Percentiles rank a stretch among this genome's conserved stretches.
These are phyloP conservation scores for Thraustotheca clavata DNA, from an alignment of 352 stramenopile genomes.

Conservation along the genomic window DNA sequence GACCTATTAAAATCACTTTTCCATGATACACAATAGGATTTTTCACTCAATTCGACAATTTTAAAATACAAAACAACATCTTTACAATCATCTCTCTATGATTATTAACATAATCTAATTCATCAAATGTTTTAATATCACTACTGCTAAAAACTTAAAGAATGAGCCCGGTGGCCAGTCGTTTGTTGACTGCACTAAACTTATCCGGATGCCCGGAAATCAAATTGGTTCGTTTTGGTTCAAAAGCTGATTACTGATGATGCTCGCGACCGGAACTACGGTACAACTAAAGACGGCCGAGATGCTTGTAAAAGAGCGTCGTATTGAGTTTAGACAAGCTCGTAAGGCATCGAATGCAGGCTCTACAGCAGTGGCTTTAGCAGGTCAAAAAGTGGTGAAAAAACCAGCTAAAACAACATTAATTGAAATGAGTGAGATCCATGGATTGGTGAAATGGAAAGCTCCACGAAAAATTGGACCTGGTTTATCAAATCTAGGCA, in stretches of 20 bases:
- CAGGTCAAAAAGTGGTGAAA: not conserved
- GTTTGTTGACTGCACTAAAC: no score
- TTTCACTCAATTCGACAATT: no score
- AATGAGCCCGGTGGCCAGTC: no score
- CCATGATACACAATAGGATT: no score
- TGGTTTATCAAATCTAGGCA: slow-evolving; percentile 86
- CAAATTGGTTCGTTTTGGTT: no score
- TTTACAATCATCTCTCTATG: no score
- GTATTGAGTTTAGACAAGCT: slow-evolving; percentile 71
- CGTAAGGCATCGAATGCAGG: slow-evolving; percentile 43
- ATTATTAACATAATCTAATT: no score
- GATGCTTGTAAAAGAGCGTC: slow-evolving; percentile 67
- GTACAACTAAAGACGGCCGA: slow-evolving; percentile 52
- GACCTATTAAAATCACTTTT: no score
- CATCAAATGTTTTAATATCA: no score
- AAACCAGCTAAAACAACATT: slow-evolving; percentile 31
- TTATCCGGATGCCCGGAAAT: no score
- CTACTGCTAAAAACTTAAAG: no score
- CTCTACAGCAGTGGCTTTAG: slow-evolving; percentile 26
- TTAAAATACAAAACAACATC: no score
- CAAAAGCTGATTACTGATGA: slow-evolving; percentile 7
- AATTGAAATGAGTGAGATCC: slow-evolving; percentile 35
- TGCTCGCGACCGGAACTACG: slow-evolving; percentile 18
- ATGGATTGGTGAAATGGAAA: slow-evolving; percentile 49
- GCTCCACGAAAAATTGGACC: slow-evolving; percentile 69